phyloP scores from a whole-genome alignment of 2,329 filamentous ascomycete species.

The Sporothrix globosa region DNA sequence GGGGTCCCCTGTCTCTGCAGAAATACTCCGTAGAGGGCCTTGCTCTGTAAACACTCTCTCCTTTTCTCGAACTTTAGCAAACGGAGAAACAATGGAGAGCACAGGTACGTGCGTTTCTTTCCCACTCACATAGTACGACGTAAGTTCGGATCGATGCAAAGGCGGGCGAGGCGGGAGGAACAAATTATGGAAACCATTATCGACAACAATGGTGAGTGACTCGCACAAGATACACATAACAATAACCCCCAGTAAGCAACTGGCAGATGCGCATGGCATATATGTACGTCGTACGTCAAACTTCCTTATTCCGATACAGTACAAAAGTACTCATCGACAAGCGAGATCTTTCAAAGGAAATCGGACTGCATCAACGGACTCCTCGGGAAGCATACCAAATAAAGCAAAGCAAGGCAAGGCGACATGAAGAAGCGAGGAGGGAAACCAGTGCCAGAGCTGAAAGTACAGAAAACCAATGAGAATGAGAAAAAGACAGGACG shows the following conservation, averaged over 20 bases:
- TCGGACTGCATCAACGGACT: not conserved
- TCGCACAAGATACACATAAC: no score
- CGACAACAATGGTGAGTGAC: no score
- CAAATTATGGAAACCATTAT: not conserved
- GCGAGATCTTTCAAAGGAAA: not conserved
- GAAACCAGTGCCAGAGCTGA: not conserved
- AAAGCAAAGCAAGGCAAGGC: not conserved
- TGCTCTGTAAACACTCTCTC: not conserved
- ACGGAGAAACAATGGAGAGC: no score
- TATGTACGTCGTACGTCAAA: no score
- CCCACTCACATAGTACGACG: not conserved
- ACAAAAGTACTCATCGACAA: no score
- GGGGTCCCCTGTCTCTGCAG: not conserved
- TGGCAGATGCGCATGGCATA: no score
- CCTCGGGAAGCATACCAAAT: slow-evolving; percentile 9
- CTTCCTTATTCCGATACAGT: no score
- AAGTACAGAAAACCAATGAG: not conserved
- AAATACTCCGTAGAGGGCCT: not conserved
- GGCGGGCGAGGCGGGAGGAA: slow-evolving; percentile 17
- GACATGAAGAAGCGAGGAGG: not conserved
- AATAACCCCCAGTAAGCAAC: no score
- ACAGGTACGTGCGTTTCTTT: not conserved
- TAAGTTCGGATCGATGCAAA: slow-evolving; percentile 5
- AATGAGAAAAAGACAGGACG: slow-evolving; percentile 1
- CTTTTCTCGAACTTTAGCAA: no score